Base-by-base conservation (phyloP, 257 asterid genomes). In the Misopates orontium region DNA sequence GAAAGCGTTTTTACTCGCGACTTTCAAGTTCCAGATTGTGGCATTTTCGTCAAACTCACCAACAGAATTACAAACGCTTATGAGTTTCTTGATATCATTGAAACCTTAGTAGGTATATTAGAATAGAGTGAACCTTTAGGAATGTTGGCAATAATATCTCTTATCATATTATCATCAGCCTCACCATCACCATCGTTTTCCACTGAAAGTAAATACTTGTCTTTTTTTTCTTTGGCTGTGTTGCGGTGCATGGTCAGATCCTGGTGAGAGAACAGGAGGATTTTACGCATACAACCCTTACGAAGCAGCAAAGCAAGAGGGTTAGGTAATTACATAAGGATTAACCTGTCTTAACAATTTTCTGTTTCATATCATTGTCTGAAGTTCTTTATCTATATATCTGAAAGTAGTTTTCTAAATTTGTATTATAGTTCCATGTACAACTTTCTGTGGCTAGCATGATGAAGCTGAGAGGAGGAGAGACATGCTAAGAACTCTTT, bases 191-290 rank as follows among this genome's bases (percentile, higher is more conserved):
- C 42, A 36, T 36, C n/a, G n/a, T n/a, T n/a, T n/a, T n/a, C n/a
- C 42, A 36, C 20, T 68, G 6, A 15, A 51, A 25, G 22, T 67
- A 25, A 49, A 17, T 24, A 18, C 32, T 19, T 69, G 61, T 52
- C 48, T 4, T 56, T 62, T 65, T 36, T 10, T 8, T 36, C 72
- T 47, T 75, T 90, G 99, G 98, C 75, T 94, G 32, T 94, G 99
- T 78, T 90, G 91, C 77, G 96, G 98, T 77, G 85, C 86, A 62
- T 94, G 99, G 99, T 68, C 95, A 19, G 99, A 94, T 58, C 99
- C 90, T 73, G 99, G 99, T 52, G 99, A 94, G 79, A 94, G 95
- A 79, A 94, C 99, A 11, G 99, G 99, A 71, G 99, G 99, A 23
- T 94, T 94, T 69, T 94, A 94, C 63, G 98, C 99, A 24, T 94